These are phyloP conservation scores for Neoscytalidium dimidiatum DNA, from an alignment of 2,329 filamentous ascomycete species.

Conservation along the genomic window DNA sequence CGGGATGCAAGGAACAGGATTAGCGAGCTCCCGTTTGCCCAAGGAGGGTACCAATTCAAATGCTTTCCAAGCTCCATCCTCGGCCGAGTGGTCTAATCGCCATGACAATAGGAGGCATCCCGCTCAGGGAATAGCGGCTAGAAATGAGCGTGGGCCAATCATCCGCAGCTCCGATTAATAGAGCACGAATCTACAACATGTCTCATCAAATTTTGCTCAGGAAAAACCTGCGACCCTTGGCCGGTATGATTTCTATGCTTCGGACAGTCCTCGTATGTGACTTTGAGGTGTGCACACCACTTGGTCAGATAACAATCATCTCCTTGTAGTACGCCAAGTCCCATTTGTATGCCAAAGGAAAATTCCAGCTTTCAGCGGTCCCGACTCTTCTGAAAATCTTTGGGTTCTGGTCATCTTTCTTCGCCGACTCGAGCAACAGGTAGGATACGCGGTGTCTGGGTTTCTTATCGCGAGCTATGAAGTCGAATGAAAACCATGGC, in stretches of 20 bases:
- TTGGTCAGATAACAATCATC: background rate
- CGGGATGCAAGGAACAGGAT: background rate
- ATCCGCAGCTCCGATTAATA: too few species aligned
- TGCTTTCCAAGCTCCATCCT: too few species aligned
- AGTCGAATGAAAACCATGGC: constrained; percentile 10
- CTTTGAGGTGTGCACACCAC: background rate
- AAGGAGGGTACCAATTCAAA: background rate
- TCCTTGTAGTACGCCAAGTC: background rate
- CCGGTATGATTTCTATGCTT: too few species aligned
- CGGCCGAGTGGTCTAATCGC: too few species aligned
- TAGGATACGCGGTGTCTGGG: background rate
- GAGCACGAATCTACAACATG: too few species aligned
- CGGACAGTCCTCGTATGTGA: too few species aligned
- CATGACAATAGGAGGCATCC: too few species aligned
- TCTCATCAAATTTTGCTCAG: too few species aligned
- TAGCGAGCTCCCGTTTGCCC: background rate
- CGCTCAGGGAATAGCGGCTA: too few species aligned
- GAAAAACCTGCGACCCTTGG: too few species aligned
- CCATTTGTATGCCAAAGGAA: constrained; percentile 1
- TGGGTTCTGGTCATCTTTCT: background rate
- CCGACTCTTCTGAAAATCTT: background rate
- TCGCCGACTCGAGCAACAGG: background rate
- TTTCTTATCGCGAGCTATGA: background rate
- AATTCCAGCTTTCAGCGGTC: background rate
- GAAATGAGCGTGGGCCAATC: too few species aligned